Conservation (phyloP, 1,284 basidiomycete genomes). For the Tetrapyrgos nigripes region DNA sequence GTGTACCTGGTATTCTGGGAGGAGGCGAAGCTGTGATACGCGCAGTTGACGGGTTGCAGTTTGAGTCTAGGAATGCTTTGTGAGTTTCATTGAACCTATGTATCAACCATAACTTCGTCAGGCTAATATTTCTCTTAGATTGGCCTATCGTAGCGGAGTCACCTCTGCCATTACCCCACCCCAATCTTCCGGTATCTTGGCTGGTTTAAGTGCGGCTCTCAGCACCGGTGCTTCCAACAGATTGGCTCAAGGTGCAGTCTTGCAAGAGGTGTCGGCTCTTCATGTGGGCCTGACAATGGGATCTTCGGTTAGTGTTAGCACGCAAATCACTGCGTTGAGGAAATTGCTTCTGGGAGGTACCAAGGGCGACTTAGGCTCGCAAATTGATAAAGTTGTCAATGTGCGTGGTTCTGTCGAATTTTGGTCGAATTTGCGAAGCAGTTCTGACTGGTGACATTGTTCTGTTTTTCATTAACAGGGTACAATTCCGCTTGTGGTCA, state of each 20-base stretch:
- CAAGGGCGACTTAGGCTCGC: slow-evolving; percentile 17
- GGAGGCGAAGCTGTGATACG: slow-evolving; percentile 60
- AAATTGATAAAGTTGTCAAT: slow-evolving; percentile 31
- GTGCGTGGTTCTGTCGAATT: slow-evolving; percentile 46
- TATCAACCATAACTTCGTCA: background rate
- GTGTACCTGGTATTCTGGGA: slow-evolving; percentile 50
- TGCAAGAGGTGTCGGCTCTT: slow-evolving; percentile 65
- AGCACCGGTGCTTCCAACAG: slow-evolving; percentile 61
- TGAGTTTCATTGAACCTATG: slow-evolving; percentile 39
- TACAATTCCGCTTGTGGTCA: slow-evolving; percentile 50
- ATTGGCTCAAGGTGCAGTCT: slow-evolving; percentile 66
- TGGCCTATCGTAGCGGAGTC: slow-evolving; percentile 65
- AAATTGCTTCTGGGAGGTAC: slow-evolving; percentile 38
- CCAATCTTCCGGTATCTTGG: slow-evolving; percentile 55
- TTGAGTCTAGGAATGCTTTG: slow-evolving; percentile 73
- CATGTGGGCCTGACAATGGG: slow-evolving; percentile 62
- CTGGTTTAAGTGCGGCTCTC: slow-evolving; percentile 69
- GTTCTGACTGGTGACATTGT: background rate
- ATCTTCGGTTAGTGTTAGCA: slow-evolving; percentile 56
- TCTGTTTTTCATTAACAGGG: slow-evolving; percentile 25
- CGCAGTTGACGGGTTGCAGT: slow-evolving; percentile 79
- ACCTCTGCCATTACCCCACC: slow-evolving; percentile 68
- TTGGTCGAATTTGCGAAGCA: slow-evolving; percentile 5
- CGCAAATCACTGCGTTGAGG: slow-evolving; percentile 70
- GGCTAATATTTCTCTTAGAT: slow-evolving; percentile 36